Evolutionary conservation across 345 rosid species (phyloP), one percentile per base, ranked within the genome.

Genomic region (Brassica nigra): DNA sequence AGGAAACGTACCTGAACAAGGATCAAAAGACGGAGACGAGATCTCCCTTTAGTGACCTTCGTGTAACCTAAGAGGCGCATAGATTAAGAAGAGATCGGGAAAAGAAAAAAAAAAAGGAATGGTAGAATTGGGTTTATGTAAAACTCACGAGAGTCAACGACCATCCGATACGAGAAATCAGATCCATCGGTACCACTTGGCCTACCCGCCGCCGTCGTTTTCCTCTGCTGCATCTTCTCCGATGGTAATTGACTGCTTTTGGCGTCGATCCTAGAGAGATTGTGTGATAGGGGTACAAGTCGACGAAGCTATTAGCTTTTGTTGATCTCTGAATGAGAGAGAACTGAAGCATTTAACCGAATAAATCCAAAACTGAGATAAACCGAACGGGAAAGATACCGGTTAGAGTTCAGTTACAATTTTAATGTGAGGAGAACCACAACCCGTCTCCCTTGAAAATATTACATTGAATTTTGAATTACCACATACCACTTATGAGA

Each of bases 131-230:
- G 76, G 4, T 44, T 79, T 62, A 20, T 55, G 68, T 15, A 23
- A 72, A 12, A 78, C 93, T 73, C 82, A 92, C 98, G 90, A 76
- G 94, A 88, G 83, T 92, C 97, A 37, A 94, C 93, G 66, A 90
- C 96, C 98, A 91, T 91, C 6, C 97, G 90, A 80, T 82, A 90
- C 0, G 91, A 89, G 89, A 87, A 92, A 86, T 94, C 96, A 0
- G 91, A 94, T 70, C 96, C 98, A 62, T 94, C 97, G 6, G 97
- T 94, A 8, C 92, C 98, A 29, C 68, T 77, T 1, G 84, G 84
- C 11, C 84, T 77, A 27, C 79, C 84, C 8, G 84, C 73, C 75
- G 75, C 75, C 71, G 74, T 28, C 72, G 82, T 68, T 39, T 80
- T 85, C 57, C 86, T 80, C 80, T 80, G 84, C 83, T 77, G 87